Evolutionary conservation across 1,139 yeast species (phyloP), one percentile per base, ranked within the genome.

Genomic region (Saccharomyces hybrid): DNA sequence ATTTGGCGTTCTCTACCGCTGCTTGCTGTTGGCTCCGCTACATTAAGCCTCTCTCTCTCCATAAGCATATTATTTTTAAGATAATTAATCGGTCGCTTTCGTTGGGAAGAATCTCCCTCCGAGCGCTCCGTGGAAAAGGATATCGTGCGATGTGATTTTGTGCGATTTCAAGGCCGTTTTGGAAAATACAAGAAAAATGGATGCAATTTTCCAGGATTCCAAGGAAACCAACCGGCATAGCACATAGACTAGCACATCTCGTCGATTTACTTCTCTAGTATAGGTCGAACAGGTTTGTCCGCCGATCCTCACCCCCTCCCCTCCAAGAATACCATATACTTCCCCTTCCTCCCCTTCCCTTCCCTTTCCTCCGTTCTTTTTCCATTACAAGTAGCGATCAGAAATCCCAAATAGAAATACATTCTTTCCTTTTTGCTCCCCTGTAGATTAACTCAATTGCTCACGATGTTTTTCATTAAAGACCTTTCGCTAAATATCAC

Each of bases 401-500:
- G 74, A 91, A 19, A 19, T 19, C 23, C 23, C 23, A 19, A 19
- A 19, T 19, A 19, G 23, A 19, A 19, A 19, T 19, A 19, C 23
- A 19, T 19, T 3, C 23, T 19, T 19, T 19, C 23, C 23, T 19
- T 19, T 19, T 19, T 19, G 3, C 23, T 19, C 9, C 3, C 2
- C 26, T 19, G 27, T 42, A 44, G 9, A 16, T 25, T 27, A 46
- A 14, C 19, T 25, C 31, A 47, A 27, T 32, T 29, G 27, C 23
- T 50, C 49, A 55, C 23, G 42, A 73, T 73, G 77, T 74, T 74
- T 61, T 73, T 77, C 66, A 73, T 78, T 59, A 95, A 95, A 74
- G 98, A 93, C 74, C 81, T 93, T 62, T 86, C 97, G 62, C 80
- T 95, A 58, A 90, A 88, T 70, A 79, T 93, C 64, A 90, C 97